Conservation (phyloP, 2,329 filamentous ascomycete species). For the Harringtonia lauricola region DNA sequence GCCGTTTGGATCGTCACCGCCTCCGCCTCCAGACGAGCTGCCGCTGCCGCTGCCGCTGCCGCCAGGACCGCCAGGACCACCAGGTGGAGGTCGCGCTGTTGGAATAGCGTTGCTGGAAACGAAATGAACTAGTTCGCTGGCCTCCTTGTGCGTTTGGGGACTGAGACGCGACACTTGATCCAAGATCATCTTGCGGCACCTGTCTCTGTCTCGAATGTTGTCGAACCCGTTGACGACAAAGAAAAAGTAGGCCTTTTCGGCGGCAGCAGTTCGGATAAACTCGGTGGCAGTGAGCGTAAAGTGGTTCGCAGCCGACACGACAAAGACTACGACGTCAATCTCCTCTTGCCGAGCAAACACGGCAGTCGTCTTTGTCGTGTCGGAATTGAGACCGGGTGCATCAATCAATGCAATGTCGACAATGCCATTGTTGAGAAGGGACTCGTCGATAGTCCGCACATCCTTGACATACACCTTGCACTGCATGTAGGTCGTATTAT, state of each 20-base stretch:
- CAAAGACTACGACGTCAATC: conserved; percentile 97
- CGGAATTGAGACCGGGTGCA: conserved; percentile 87
- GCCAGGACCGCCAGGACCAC: conserved; percentile 42
- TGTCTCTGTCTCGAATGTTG: conserved; percentile 79
- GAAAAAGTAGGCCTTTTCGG: conserved; percentile 97
- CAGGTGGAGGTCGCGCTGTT: conserved; percentile 46
- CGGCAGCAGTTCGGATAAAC: conserved; percentile 89
- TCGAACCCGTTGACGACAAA: conserved; percentile 98
- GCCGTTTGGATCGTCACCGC: conserved; percentile 42
- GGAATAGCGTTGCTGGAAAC: conserved; percentile 96
- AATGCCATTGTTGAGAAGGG: conserved; percentile 90
- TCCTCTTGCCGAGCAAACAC: conserved; percentile 96
- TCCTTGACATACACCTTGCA: conserved; percentile 98
- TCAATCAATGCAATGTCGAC: conserved; percentile 98
- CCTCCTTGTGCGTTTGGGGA: conserved; percentile 85
- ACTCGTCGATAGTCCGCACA: conserved; percentile 79
- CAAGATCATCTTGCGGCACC: conserved; percentile 85
- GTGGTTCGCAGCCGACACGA: conserved; percentile 94
- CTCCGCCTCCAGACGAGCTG: conserved; percentile 40
- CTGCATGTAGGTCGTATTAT: conserved; percentile 80
- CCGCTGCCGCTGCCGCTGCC: conserved; percentile 44
- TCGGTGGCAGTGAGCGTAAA: conserved; percentile 97
- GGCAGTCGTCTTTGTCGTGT: conserved; percentile 93
- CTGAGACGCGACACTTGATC: conserved; percentile 84
- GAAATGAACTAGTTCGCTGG: conserved; percentile 88